These are phyloP conservation scores for Euphorbia tirucalli DNA, from an alignment of 345 rosid species.

Conservation along the genomic window DNA sequence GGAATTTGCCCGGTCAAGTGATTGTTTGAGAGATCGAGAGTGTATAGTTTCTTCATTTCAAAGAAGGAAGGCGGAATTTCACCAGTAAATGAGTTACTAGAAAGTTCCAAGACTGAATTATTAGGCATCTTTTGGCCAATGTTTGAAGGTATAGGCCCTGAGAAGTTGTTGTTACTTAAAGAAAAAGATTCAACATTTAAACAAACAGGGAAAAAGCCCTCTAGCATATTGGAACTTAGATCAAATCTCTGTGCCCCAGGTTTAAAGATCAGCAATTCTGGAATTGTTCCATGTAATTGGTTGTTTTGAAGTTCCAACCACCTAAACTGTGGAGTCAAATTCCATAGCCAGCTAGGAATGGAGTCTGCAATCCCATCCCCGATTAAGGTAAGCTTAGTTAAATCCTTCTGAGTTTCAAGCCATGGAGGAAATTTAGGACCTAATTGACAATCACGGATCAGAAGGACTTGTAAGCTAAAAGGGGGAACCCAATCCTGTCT, in stretches of 20 bases:
- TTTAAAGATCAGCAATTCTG: background rate
- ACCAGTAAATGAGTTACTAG: constrained; percentile 25
- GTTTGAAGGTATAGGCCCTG: constrained; percentile 29
- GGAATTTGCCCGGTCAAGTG: constrained; percentile 15
- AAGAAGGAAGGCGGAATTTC: constrained; percentile 20
- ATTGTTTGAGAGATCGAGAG: constrained; percentile 29
- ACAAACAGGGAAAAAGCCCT: constrained; percentile 51
- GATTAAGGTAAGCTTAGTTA: background rate
- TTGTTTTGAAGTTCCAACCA: constrained; percentile 15
- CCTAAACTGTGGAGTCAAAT: constrained; percentile 1
- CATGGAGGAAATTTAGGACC: constrained; percentile 20
- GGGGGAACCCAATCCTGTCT: constrained; percentile 18
- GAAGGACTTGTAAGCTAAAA: constrained; percentile 13
- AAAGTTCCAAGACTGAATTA: constrained; percentile 9
- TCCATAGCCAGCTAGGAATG: constrained; percentile 21
- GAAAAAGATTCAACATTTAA: constrained; percentile 34
- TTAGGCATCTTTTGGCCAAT: constrained; percentile 8
- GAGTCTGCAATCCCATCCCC: constrained; percentile 17
- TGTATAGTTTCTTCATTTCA: background rate
- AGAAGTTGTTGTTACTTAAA: constrained; percentile 41
- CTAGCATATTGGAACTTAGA: constrained; percentile 39
- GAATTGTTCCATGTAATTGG: constrained; percentile 7
- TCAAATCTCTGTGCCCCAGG: constrained; percentile 5
- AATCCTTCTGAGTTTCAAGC: constrained; percentile 18
- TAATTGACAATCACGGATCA: background rate